A percentile compares a stretch with the other conserved stretches of the same genome.
Conservation (phyloP, 1,284 basidiomycete species). For the Sporisorium reilianum region DNA sequence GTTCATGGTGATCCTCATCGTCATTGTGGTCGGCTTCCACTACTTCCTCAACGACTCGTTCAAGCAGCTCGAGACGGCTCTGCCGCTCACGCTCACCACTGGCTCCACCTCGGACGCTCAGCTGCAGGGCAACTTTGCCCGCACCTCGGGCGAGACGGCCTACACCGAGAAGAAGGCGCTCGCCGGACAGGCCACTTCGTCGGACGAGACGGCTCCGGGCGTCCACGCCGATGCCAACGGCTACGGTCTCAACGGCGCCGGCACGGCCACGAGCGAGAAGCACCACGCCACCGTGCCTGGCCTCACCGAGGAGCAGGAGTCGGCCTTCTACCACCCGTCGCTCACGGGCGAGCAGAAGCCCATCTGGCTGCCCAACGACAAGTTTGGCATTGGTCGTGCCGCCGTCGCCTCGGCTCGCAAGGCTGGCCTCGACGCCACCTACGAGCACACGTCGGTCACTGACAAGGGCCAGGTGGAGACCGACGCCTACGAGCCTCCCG, state of each 20-base stretch:
- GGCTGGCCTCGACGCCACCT: slow-evolving; percentile 62
- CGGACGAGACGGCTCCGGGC: slow-evolving; percentile 17
- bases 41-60: slow-evolving; percentile 68
- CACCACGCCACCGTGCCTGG: slow-evolving; percentile 12
- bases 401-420: slow-evolving; percentile 57
- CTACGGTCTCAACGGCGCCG: slow-evolving; percentile 32
- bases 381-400: slow-evolving; percentile 62
- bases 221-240: slow-evolving; percentile 11
- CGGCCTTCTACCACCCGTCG: slow-evolving; percentile 63
- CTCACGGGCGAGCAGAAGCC: slow-evolving; percentile 60
- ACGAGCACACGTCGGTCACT: slow-evolving; percentile 57
- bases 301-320: slow-evolving; percentile 32
- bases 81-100: slow-evolving; percentile 56
- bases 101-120: slow-evolving; percentile 17
- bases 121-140: slow-evolving; percentile 20
- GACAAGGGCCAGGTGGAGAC: slow-evolving; percentile 65
- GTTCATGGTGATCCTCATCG: slow-evolving; percentile 85
- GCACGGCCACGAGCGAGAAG: slow-evolving; percentile 13
- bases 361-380: slow-evolving; percentile 68
- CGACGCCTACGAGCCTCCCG: slow-evolving; percentile 62
- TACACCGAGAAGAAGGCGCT: slow-evolving; percentile 56
- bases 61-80: slow-evolving; percentile 54
- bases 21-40: slow-evolving; percentile 77
- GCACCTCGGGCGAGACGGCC: slow-evolving; percentile 46
- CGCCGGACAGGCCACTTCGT: slow-evolving; percentile 18